phyloP scores from a whole-genome alignment of 179 eudicot genomes.

The Silene vulgaris region DNA sequence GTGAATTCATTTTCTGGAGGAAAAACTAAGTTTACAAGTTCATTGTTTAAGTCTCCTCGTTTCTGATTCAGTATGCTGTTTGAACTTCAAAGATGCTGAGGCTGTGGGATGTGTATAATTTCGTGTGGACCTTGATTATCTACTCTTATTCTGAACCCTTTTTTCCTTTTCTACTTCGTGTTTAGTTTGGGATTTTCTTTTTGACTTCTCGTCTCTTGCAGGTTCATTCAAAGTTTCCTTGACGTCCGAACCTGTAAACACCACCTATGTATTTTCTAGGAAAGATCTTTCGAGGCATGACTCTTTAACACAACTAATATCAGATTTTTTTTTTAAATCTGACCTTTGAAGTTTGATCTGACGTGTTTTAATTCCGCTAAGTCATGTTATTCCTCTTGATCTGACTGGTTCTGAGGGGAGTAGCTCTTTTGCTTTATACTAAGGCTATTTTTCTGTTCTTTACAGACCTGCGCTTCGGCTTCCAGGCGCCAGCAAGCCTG shows the following conservation, averaged over 20 bases:
- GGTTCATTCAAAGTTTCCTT: constrained; percentile 70
- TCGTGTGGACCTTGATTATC: neutral
- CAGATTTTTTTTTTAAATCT: neutral
- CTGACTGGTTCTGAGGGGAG: neutral
- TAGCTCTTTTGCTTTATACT: neutral
- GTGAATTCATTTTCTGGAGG: neutral
- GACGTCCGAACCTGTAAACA: constrained; percentile 62
- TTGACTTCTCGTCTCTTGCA: constrained; percentile 29
- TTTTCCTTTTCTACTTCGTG: neutral
- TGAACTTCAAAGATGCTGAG: neutral
- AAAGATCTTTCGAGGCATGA: constrained; percentile 83
- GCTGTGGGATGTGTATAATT: neutral
- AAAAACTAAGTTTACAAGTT: neutral
- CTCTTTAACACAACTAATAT: constrained; percentile 7
- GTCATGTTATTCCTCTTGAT: neutral
- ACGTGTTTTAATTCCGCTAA: neutral
- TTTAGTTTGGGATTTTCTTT: neutral
- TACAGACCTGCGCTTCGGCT: constrained; percentile 91
- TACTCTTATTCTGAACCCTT: neutral
- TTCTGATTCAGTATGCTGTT: neutral
- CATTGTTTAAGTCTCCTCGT: neutral
- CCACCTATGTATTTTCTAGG: constrained; percentile 75
- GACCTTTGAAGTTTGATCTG: neutral
- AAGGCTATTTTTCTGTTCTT: constrained; percentile 17
- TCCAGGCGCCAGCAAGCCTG: constrained; percentile 92